Base-by-base conservation (phyloP, 2,329 filamentous ascomycete species). In the Aspergillus amoenus region DNA sequence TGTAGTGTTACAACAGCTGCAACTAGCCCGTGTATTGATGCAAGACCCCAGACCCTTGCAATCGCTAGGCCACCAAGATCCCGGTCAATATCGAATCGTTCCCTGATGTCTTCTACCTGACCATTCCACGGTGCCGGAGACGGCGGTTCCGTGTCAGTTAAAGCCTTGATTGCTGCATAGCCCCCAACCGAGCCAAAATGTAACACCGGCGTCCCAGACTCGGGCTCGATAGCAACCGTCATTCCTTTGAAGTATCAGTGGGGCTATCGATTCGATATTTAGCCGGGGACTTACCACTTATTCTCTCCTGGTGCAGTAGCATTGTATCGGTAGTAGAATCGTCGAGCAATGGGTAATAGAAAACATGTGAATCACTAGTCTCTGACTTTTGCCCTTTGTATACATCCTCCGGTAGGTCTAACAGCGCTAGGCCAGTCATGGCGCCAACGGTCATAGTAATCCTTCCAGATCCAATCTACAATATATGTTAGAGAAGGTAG, bases 31-130 rank as follows among this genome's bases (percentile, higher is more conserved):
- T 77, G 75, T 17, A 79, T 66, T 17, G 81, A 79, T 11, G 79
- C 75, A 5, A 85, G 70, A 2, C 84, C 84, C 79, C 82, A 85
- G 7, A 79, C 74, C 59, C 80, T 80, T 6, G 79, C 74, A n/a
- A 76, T 69, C 7, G 78, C 76, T 51, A 81, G 70, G 5, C 79
- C 80, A 21, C 76, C 78, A 2, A 86, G 73, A 48, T 81, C 79
- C 44, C 79, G 73, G 39, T 80, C 74, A 3, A 78, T 72, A 60
- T 81, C 79, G 66, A 81, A 86, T 32, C 67, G 68, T 24, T 73
- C 73, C n/a, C 71, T 67, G 40, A 70, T 64, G 5, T 65, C 64
- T 37, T 73, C 71, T 15, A 75, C 46, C 18, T 68, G 55, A 11
- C 63, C 64, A 43, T 62, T 67, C 73, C 73, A 75, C 15, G 64